Percentiles rank a stretch among this genome's conserved stretches.
phyloP scores from a whole-genome alignment of 352 stramenopile species.

The Globisporangium alternatum region DNA sequence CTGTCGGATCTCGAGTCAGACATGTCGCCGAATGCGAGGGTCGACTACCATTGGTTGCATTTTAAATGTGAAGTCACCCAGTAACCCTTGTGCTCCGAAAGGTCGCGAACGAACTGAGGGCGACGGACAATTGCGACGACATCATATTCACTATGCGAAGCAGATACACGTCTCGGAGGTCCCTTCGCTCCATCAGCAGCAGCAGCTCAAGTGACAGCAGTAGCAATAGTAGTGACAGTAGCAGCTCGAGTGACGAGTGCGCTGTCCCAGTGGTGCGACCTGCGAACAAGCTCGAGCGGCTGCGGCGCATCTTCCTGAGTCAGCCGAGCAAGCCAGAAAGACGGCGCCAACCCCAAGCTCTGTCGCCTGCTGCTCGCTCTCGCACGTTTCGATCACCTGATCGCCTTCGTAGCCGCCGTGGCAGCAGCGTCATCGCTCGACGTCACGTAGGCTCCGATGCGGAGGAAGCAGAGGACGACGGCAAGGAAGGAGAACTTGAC shows the following conservation, averaged over 20 bases:
- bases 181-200: background rate
- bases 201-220: background rate
- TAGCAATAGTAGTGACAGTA: slow-evolving; percentile 20
- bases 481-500: background rate
- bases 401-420: background rate
- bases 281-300: slow-evolving; percentile 40
- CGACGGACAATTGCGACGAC: background rate
- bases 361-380: background rate
- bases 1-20: no score
- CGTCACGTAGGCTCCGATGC: background rate
- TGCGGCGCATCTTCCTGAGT: slow-evolving; percentile 71
- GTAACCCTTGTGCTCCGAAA: background rate
- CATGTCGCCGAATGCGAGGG: no score
- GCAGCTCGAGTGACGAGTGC: slow-evolving; percentile 14
- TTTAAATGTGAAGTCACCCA: no score
- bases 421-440: background rate
- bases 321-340: slow-evolving; percentile 27
- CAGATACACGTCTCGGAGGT: background rate
- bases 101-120: background rate
- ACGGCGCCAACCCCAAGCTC: background rate
- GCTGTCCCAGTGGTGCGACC: slow-evolving; percentile 23
- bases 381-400: background rate
- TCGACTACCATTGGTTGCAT: no score
- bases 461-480: background rate
- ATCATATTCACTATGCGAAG: background rate